Percentiles rank a stretch among this genome's conserved stretches.
These are phyloP conservation scores for Xylaria arbuscula DNA, from an alignment of 2,329 filamentous ascomycete genomes.

Conservation along the genomic window DNA sequence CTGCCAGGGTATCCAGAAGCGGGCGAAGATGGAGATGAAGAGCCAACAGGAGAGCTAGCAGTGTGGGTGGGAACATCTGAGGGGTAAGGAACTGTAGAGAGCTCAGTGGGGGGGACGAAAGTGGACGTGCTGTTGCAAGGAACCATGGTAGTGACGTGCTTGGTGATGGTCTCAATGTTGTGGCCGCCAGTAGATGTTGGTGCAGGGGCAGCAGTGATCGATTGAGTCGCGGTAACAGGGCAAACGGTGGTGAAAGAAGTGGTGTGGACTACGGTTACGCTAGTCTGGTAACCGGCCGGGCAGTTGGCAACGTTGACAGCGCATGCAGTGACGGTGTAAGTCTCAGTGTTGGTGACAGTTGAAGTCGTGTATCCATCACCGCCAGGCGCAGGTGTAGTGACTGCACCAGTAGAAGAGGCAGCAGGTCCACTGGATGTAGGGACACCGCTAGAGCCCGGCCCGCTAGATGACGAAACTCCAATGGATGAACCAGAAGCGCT, in stretches of 20 bases:
- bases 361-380: constrained; percentile 32
- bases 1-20: constrained; percentile 16
- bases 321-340: constrained; percentile 53
- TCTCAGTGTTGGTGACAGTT: constrained; percentile 41
- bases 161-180: constrained; percentile 41
- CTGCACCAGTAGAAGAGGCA: constrained; percentile 22
- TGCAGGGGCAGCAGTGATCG: constrained; percentile 41
- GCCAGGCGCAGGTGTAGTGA: constrained; percentile 22
- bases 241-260: constrained; percentile 50
- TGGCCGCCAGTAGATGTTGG: constrained; percentile 31
- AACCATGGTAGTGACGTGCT: constrained; percentile 42
- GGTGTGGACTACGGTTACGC: constrained; percentile 50
- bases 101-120: constrained; percentile 43
- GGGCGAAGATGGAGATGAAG: constrained; percentile 21
- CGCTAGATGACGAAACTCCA: constrained; percentile 18
- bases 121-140: constrained; percentile 46
- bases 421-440: constrained; percentile 26
- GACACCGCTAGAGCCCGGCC: constrained; percentile 18
- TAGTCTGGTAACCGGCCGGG: constrained; percentile 52
- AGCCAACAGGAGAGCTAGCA: constrained; percentile 23
- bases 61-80: constrained; percentile 33
- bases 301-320: constrained; percentile 55
- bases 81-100: constrained; percentile 35
- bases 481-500: constrained; percentile 14
- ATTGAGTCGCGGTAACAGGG: constrained; percentile 42